phyloP scores from a whole-genome alignment of 441 rosid species.

The Gossypium lobatum region DNA sequence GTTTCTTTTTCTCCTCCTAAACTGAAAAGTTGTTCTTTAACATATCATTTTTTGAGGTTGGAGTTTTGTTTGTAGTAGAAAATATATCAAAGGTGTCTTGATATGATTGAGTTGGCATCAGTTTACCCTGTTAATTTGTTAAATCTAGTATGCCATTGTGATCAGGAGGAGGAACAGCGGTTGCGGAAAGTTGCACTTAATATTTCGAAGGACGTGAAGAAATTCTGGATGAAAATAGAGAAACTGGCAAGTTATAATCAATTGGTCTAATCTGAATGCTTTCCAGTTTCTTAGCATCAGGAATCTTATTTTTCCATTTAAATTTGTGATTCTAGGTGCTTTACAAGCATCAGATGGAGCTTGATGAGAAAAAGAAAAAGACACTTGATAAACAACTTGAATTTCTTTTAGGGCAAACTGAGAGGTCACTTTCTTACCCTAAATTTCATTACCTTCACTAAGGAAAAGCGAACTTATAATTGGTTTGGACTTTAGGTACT shows the following conservation, averaged over 20 bases:
- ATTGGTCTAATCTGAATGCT: slow-evolving; percentile 17
- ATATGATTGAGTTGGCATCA: not conserved
- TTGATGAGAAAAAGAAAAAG: slow-evolving; percentile 95
- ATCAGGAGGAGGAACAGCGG: slow-evolving; percentile 92
- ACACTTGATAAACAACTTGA: slow-evolving; percentile 96
- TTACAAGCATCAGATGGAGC: slow-evolving; percentile 94
- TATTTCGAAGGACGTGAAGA: slow-evolving; percentile 94
- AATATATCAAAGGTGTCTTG: not conserved
- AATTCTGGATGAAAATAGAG: slow-evolving; percentile 96
- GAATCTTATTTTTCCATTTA: slow-evolving; percentile 5
- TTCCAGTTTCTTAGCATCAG: not conserved
- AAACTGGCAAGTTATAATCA: slow-evolving; percentile 63
- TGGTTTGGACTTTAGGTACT: slow-evolving; percentile 54
- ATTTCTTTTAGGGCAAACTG: slow-evolving; percentile 97
- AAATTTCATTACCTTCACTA: not conserved
- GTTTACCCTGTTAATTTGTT: slow-evolving; percentile 2
- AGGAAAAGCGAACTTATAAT: slow-evolving; percentile 12
- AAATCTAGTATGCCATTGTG: slow-evolving; percentile 13
- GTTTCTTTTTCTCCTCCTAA: slow-evolving; percentile 31
- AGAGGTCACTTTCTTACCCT: slow-evolving; percentile 48
- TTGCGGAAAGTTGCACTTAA: slow-evolving; percentile 82
- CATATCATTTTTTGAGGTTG: not conserved
- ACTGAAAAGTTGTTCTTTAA: not conserved
- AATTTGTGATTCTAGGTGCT: slow-evolving; percentile 54
- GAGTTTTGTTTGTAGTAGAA: not conserved